Evolutionary conservation across 306 rosid genomes (phyloP), one percentile per base, ranked within the genome.

Genomic region (Cotoneaster glaucophyllus): DNA sequence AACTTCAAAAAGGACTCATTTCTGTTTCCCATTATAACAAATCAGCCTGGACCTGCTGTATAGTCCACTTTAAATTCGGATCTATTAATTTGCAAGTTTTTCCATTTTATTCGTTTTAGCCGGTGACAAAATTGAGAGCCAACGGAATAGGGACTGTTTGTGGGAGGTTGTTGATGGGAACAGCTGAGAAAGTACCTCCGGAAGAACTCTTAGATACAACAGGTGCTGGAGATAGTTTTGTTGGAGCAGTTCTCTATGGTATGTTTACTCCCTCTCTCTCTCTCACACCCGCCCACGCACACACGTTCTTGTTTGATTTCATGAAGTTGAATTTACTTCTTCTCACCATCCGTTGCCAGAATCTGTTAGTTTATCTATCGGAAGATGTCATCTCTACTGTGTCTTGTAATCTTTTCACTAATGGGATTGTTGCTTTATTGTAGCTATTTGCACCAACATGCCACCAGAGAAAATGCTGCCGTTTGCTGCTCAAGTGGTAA

Each of bases 211-310:
- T 87, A 44, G 98, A 96, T 79, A 90, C 99, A 21, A 92, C 99
- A 41, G 99, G 98, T 70, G 98, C 98, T 61, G 99, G 99, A 59
- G 99, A 96, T 89, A 91, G 97, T 82, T 96, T 96, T 78, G 89
- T 96, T 77, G 99, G 99, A 81, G 98, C 98, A 73, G 89, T 92
- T 74, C 81, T 96, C 58, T 96, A 89, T 78, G 96, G 99, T 95
- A 81, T 62, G 77, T 76, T 61, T 74, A 65, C 32, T 32, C 50
- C 43, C 29, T 10, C 31, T 31, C 14, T n/a, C n/a, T 12, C 62
- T 78, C 15, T 8, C 48, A 26, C 21, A 24, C 5, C 1, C 1
- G 29, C 12, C 4, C 67, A 7, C 2, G 0, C 66, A 4, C 67
- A 63, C 22, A 63, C 8, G 26, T 63, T 34, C 32, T 67, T 28